These are phyloP conservation scores for Trametes gibbosa DNA, from an alignment of 768 basidiomycete genomes.

Conservation along the genomic window DNA sequence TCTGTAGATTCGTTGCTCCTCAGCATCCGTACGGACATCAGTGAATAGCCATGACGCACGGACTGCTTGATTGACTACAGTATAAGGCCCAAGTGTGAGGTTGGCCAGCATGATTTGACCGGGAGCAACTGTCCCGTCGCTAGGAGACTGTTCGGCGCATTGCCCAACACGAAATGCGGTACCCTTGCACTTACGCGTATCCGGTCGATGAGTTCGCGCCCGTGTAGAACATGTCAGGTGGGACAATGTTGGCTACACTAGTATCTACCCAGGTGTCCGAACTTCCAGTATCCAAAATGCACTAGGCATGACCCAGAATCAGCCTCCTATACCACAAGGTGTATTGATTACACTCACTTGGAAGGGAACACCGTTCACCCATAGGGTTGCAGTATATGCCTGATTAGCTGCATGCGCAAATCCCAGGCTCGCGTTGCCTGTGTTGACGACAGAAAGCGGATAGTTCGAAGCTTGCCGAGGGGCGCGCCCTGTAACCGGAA, in stretches of 20 bases:
- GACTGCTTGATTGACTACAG: conserved; percentile 1
- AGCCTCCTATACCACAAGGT: not conserved
- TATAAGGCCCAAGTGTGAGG: not conserved
- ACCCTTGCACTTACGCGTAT: not conserved
- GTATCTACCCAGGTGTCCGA: conserved; percentile 9
- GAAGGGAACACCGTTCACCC: not conserved
- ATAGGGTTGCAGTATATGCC: not conserved
- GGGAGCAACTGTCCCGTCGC: not conserved
- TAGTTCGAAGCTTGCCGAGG: no score
- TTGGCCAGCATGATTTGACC: not conserved
- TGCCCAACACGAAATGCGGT: no score
- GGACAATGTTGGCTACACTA: not conserved
- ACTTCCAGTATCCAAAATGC: not conserved
- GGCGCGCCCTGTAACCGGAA: not conserved
- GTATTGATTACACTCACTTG: not conserved
- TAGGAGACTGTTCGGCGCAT: not conserved
- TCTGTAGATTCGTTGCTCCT: not conserved
- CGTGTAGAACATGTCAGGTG: not conserved
- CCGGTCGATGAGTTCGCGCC: not conserved
- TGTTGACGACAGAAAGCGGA: no score
- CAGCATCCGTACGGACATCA: not conserved
- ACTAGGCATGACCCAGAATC: not conserved
- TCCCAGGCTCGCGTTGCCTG: not conserved
- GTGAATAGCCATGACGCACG: not conserved
- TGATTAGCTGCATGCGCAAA: not conserved